Base-by-base conservation (phyloP, 768 basidiomycete species). In the Hericium alpestre region DNA sequence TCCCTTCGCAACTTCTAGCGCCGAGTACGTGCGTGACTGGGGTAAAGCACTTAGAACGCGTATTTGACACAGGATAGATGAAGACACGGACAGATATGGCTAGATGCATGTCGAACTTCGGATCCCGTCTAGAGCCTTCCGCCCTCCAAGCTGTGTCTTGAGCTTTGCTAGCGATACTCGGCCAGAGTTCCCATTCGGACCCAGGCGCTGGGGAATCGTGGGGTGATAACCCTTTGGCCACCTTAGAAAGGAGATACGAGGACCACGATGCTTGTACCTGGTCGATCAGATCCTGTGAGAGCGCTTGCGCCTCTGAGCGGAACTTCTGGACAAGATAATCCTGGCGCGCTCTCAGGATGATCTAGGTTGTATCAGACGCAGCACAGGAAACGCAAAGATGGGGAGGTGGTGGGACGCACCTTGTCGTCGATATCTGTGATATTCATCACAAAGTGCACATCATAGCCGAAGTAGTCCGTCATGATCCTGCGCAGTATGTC, bases 371-470 rank as follows among this genome's bases (percentile, higher is more conserved):
- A 18, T 60, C 43, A 23, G 47, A 27, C 15, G 20, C 9, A 7
- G 20, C 18, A 38, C 54, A 54, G 23, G 20, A 32, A 32, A 32
- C 32, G 32, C 6, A 10, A 10, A 6, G 32, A 22, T 41, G 22
- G 20, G 18, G 40, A 25, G 13, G 12, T n/a, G 20, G 7, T 16
- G 40, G 13, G 9, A 32, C 39, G 47, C 58, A 90, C 95, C 83
- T 99, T 99, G 79, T 98, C 96, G 66, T 99, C 96, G 59, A 99
- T 96, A 71, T 99, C 95, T 4, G 96, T 99, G 64, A 99, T 83
- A 70, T 99, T 99, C 93, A 96, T 96, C 48, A 98, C 95, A 67
- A 98, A 96, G 69, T 97, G 92, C 56, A 99, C 87, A 67, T 98
- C 90, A 66, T 94, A 98, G 23, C 90, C 89, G 72, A 98, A 98